A percentile compares a stretch with the other conserved stretches of the same genome.
Conservation (phyloP, 768 basidiomycete species). For the Lactarius quietus region DNA sequence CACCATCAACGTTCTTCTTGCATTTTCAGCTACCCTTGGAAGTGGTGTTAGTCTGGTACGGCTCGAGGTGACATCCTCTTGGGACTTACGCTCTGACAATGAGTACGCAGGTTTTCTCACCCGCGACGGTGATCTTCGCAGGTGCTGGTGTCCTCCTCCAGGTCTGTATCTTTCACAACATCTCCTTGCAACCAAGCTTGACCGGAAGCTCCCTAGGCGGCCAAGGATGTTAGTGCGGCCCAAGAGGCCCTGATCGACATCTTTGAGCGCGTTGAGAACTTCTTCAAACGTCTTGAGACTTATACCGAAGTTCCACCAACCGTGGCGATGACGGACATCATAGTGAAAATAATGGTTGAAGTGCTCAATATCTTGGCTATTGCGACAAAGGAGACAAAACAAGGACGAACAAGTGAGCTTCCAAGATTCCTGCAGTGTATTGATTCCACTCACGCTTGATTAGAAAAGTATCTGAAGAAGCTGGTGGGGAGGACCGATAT, state of each 20-base stretch:
- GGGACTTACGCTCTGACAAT: not conserved
- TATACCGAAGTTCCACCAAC: not conserved
- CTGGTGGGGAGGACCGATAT: not conserved
- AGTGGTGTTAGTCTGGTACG: not conserved
- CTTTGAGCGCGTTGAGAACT: not conserved
- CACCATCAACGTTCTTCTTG: not conserved
- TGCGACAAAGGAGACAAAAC: conserved; percentile 1
- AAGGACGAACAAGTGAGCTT: not conserved
- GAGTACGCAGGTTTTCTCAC: not conserved
- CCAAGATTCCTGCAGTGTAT: too few species aligned
- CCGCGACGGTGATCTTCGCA: not conserved
- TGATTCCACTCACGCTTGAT: not conserved
- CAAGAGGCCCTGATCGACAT: not conserved
- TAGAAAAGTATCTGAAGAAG: not conserved
- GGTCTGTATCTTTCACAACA: not conserved
- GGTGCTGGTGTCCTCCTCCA: not conserved
- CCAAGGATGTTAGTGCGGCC: not conserved
- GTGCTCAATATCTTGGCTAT: not conserved
- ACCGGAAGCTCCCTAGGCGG: not conserved
- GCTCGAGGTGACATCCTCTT: not conserved
- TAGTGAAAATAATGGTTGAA: not conserved
- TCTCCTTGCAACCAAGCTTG: not conserved
- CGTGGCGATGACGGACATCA: not conserved
- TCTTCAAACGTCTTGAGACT: not conserved
- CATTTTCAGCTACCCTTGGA: not conserved